Evolutionary conservation across 139 green algal species (phyloP), one percentile per base, ranked within the genome.

Genomic region (Auxenochlorella protothecoides): DNA sequence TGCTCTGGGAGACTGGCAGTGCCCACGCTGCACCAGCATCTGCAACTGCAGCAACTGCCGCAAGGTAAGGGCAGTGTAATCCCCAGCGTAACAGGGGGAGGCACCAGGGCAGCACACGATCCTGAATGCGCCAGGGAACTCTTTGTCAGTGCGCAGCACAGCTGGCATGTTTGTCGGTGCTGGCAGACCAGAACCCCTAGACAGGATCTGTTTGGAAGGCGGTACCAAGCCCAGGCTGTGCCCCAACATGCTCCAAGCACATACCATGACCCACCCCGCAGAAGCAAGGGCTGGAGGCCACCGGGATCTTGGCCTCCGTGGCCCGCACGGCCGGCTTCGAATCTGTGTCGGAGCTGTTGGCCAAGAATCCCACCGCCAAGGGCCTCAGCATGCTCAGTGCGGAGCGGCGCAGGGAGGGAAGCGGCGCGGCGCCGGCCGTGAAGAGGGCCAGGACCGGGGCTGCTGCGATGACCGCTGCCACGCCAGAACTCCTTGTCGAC

Each of bases 21-120:
- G 83, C 76, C 83, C 83, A 4, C 74, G 74, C 5, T 88, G 83
- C 72, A 68, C 73, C 16, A 51, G 60, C 51, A 27, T 74, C 9
- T 88, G 83, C 79, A 88, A 86, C 69, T 88, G 83, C 83, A 80
- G 73, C 78, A 83, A 84, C 69, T 88, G 83, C 79, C 68, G 83
- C n/a, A 88, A 85, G 80, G 80, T 78, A 44, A 57, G 52, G 54
- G 10, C 27, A 44, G 27, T 44, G 27, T 44, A 44, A 44, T 44
- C 27, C 27, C 27, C 27, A 44, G 27, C 27, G 27, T 44, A 44
- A 44, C 27, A 44, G 27, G 27, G 27, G 27, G 27, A 44, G 27
- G 27, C 27, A 44, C 27, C 27, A 44, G 27, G 27, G 27, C 27
- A 44, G 27, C 27, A 44, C 27, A 44, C 27, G 27, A 44, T 44